A percentile compares a stretch with the other conserved stretches of the same genome.
phyloP scores from a whole-genome alignment of 2,329 filamentous ascomycete species.

The Elsinoe ampelina region DNA sequence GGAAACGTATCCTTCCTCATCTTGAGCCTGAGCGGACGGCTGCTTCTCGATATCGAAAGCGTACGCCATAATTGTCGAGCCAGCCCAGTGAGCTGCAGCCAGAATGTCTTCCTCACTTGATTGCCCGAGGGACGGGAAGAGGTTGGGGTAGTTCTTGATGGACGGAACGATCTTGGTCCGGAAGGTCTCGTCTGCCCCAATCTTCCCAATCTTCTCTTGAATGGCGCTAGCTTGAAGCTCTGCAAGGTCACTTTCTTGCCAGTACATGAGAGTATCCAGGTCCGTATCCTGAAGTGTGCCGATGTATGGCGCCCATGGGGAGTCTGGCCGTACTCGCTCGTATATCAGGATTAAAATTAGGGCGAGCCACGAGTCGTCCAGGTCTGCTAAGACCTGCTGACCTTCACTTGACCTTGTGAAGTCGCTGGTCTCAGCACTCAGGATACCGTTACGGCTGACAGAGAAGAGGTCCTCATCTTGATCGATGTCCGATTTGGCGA shows the following conservation, averaged over 20 bases:
- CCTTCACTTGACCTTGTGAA: conserved; percentile 31
- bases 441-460: conserved; percentile 62
- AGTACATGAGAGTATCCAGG: conserved; percentile 89
- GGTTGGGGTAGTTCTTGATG: conserved; percentile 46
- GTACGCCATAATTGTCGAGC: conserved; percentile 84
- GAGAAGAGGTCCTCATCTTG: conserved; percentile 72
- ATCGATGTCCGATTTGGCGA: conserved; percentile 59
- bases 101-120: conserved; percentile 41
- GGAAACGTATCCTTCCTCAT: conserved; percentile 43
- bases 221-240: conserved; percentile 70
- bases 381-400: conserved; percentile 24
- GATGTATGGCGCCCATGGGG: conserved; percentile 70
- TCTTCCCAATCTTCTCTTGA: conserved; percentile 65
- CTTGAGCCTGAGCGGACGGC: conserved; percentile 42
- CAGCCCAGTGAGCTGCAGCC: conserved; percentile 64
- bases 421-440: conserved; percentile 63
- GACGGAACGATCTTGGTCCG: conserved; percentile 46
- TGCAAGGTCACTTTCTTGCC: conserved; percentile 59
- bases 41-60: conserved; percentile 67
- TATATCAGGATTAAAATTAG: conserved; percentile 74
- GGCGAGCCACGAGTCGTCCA: conserved; percentile 41
- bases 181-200: conserved; percentile 62
- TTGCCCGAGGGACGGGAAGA: conserved; percentile 34
- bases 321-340: conserved; percentile 53
- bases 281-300: conserved; percentile 54